Conservation (phyloP, 1,284 basidiomycete species). For the Sanguinoderma infundibulare region DNA sequence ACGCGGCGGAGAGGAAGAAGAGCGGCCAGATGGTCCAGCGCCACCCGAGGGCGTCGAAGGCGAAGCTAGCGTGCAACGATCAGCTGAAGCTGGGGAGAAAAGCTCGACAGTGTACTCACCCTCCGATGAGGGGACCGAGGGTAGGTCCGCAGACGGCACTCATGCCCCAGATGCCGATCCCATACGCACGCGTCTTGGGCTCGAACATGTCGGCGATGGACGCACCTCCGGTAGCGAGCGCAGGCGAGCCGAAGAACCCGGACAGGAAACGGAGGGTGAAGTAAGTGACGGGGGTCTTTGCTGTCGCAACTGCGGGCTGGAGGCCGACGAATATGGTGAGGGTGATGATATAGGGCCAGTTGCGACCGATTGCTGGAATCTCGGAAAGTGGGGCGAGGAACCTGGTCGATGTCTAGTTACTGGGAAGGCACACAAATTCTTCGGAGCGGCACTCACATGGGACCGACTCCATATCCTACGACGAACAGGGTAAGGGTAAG, state of each 20-base stretch:
- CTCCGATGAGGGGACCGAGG: constrained; percentile 48
- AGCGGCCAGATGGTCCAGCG: constrained; percentile 61
- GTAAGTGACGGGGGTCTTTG: constrained; percentile 57
- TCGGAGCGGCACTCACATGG: constrained; percentile 38
- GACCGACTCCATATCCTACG: constrained; percentile 41
- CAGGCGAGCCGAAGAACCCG: constrained; percentile 53
- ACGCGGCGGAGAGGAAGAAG: constrained; percentile 49
- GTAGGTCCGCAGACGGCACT: constrained; percentile 59
- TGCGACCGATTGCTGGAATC: constrained; percentile 41
- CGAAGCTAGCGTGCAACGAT: constrained; percentile 37
- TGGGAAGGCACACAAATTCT: too few species aligned
- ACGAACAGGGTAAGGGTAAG: constrained; percentile 44
- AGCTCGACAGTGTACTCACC: too few species aligned
- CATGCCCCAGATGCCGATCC: constrained; percentile 59
- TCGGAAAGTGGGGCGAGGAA: constrained; percentile 61
- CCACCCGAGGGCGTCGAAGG: constrained; percentile 42
- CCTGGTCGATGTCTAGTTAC: too few species aligned
- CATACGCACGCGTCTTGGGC: constrained; percentile 55
- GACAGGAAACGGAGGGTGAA: constrained; percentile 68
- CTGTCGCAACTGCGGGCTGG: constrained; percentile 61
- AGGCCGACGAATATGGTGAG: constrained; percentile 59
- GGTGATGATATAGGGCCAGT: constrained; percentile 55
- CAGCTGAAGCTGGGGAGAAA: neutral
- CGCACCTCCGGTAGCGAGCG: constrained; percentile 39
- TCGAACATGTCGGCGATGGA: constrained; percentile 52